Conservation (phyloP, 768 basidiomycete genomes). For the Suillus clintonianus region DNA sequence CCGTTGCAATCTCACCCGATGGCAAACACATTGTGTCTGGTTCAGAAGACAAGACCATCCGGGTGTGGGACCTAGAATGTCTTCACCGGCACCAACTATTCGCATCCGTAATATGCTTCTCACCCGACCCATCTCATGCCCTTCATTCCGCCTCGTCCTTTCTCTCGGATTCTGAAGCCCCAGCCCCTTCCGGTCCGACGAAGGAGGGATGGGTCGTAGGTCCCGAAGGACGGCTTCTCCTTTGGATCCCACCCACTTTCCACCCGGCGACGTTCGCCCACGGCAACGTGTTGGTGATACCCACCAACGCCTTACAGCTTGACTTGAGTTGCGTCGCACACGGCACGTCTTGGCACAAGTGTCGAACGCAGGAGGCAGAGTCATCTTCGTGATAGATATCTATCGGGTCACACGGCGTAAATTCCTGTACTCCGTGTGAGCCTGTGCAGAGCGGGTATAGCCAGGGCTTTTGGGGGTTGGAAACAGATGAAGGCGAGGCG, state of each 20-base stretch:
- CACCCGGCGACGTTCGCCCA: neutral
- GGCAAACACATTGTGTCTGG: neutral
- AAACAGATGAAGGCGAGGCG: slow-evolving; percentile 74
- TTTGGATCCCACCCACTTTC: neutral
- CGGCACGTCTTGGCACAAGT: neutral
- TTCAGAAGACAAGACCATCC: neutral
- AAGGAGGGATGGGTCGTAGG: no score
- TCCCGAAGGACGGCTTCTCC: neutral
- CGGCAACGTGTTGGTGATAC: neutral
- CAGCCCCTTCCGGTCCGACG: no score
- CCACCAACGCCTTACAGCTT: neutral
- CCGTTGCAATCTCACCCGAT: slow-evolving; percentile 14
- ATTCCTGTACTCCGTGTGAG: slow-evolving; percentile 67
- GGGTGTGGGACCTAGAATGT: neutral
- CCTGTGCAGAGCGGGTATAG: slow-evolving; percentile 67
- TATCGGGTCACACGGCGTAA: slow-evolving; percentile 47
- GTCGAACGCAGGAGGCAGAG: no score
- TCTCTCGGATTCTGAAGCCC: no score
- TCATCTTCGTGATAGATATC: no score
- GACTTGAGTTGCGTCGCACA: neutral
- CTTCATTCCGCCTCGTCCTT: neutral
- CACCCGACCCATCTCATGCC: neutral
- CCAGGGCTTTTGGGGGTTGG: slow-evolving; percentile 73
- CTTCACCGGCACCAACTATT: neutral
- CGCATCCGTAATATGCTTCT: neutral